Evolutionary conservation across 176 grass and related monocot species (phyloP).

Genomic region (Eragrostis curvula): DNA sequence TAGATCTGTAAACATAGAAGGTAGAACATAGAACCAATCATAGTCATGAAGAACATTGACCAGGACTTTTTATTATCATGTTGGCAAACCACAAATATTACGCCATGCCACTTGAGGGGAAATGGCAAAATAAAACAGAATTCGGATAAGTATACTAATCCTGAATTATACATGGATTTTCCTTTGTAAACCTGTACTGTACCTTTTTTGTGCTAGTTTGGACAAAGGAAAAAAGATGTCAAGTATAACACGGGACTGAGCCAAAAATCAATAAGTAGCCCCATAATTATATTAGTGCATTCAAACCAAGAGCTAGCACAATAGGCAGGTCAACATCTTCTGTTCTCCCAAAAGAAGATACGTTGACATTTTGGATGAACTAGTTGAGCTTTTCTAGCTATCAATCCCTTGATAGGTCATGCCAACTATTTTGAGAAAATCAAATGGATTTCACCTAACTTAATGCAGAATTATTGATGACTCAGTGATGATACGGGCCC

Average conservation of each 20-base stretch:
- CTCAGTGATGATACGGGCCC: not conserved
- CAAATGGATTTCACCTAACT: slow-evolving; percentile 13
- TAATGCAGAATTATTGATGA: slow-evolving; percentile 25
- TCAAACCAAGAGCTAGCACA: not conserved
- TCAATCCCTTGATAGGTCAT: not conserved
- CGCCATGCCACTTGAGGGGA: not conserved
- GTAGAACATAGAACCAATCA: not conserved
- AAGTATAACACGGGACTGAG: slow-evolving; percentile 19
- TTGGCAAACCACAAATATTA: not conserved
- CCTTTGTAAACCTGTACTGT: not conserved
- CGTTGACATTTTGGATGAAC: slow-evolving; percentile 17
- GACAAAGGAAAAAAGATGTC: not conserved
- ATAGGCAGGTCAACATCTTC: not conserved
- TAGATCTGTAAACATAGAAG: not conserved
- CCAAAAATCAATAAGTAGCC: slow-evolving; percentile 4
- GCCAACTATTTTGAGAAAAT: slow-evolving; percentile 9
- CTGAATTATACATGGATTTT: not conserved
- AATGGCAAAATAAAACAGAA: slow-evolving; percentile 4
- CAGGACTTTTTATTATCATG: not conserved
- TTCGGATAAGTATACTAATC: not conserved
- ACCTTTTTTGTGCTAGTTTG: not conserved
- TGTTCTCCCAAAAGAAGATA: not conserved
- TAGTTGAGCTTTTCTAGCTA: slow-evolving; percentile 24
- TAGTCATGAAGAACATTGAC: slow-evolving; percentile 11
- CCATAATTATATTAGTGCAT: not conserved